Base-by-base conservation (phyloP, 768 basidiomycete species). In the Boletus sp. region DNA sequence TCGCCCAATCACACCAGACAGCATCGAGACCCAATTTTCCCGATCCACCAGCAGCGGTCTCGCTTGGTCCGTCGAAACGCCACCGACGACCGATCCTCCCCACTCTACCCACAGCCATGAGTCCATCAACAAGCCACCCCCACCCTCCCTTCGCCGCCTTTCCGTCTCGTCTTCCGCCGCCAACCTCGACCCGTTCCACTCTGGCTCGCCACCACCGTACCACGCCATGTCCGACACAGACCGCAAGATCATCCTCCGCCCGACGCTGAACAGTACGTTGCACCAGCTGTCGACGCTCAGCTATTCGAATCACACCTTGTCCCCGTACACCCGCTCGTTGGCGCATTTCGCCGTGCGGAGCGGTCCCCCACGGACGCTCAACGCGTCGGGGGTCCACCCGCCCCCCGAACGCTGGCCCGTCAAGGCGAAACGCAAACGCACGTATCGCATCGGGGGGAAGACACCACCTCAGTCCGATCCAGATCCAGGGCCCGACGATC, bases 261-360 rank as follows among this genome's bases (percentile, higher is more conserved):
- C 89, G 1, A 75, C 80, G 0, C 69, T 81, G n/a, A 89, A 86
- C 73, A 86, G 87, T 60, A 85, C 87, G 6, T 79, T 96, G 20
- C 91, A 89, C 54, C 92, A 96, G 60, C 77, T 98, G 10, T 88
- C 92, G 17, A 91, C 90, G 4, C 83, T 99, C 46, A 87, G 85
- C 18, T 81, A 87, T 63, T 94, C 93, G 1, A 93, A 97, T 66
- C 96, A 97, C 67, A 99, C 96, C 0, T 77, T 99, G 4, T 93
- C 90, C 1, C 96, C 95, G 0, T 98, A 96, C 71, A 97, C 95
- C 7, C 85, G 93, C 52, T 86, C 89, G 14, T 79, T 94, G 30
- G 87, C 90, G 57, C 94, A 97, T 71, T 95, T 96, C 70, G 92
- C 94, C 1, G 93, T 97, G 12, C 83, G 94, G 33, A 92, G 91